Conservation (phyloP, 805 yeast species). For the Candida loeiensis region DNA sequence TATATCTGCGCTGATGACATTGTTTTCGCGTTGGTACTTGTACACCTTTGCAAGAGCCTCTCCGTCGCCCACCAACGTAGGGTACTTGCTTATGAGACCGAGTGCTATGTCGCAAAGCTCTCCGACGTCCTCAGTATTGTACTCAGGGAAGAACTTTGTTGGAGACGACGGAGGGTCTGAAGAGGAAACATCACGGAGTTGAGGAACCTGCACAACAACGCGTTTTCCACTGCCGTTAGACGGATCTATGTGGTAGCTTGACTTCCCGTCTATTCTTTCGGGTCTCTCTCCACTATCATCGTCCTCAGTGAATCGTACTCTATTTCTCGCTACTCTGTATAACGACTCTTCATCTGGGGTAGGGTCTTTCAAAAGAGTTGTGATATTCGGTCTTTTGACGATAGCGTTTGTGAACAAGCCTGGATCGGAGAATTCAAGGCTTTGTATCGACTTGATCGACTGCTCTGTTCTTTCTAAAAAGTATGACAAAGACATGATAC, state of each 20-base stretch:
- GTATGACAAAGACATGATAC: constrained; percentile 13
- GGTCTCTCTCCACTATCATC: constrained; percentile 18
- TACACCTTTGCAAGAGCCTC: constrained; percentile 25
- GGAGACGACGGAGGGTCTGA: constrained; percentile 8
- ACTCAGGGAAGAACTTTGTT: constrained; percentile 8
- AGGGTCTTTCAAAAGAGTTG: constrained; percentile 58
- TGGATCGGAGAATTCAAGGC: constrained; percentile 49
- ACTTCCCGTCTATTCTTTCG: constrained; percentile 50
- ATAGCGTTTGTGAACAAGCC: constrained; percentile 68
- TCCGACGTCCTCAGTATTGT: constrained; percentile 29
- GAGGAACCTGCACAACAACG: constrained; percentile 5
- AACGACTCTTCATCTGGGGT: constrained; percentile 49
- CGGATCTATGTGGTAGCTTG: constrained; percentile 17
- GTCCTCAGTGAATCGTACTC: constrained; percentile 2
- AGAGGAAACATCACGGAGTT: not conserved
- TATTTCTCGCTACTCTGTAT: constrained; percentile 37
- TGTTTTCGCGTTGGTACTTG: constrained; percentile 40
- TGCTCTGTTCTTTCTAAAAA: constrained; percentile 33
- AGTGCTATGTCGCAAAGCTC: constrained; percentile 43
- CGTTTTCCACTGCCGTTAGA: constrained; percentile 1
- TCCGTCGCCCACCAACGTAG: constrained; percentile 23
- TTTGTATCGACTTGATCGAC: constrained; percentile 38
- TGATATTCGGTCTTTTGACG: constrained; percentile 48
- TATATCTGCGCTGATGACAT: constrained; percentile 34
- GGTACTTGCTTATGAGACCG: constrained; percentile 27